These are phyloP conservation scores for Pestalotiopsis sp. DNA, from an alignment of 2,329 filamentous ascomycete genomes.

Conservation along the genomic window DNA sequence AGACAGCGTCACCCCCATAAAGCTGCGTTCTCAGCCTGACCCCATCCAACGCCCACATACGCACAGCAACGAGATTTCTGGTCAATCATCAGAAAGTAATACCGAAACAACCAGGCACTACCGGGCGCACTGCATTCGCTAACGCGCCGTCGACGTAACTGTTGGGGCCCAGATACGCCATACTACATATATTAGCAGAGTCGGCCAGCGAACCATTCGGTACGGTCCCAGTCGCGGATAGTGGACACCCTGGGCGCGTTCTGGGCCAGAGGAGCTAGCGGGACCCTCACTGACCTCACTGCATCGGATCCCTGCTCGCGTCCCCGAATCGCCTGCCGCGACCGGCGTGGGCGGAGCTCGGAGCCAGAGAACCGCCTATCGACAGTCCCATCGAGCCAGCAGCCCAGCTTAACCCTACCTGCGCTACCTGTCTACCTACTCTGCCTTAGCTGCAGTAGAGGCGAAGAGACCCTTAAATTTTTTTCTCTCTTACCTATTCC, in stretches of 20 bases:
- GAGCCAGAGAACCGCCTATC: slow-evolving; percentile 1
- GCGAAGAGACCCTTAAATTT: not conserved
- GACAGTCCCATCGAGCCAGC: not conserved
- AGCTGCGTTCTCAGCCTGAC: not conserved
- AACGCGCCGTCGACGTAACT: not conserved
- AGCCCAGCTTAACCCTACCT: not conserved
- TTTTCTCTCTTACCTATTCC: not conserved
- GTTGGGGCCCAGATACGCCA: not conserved
- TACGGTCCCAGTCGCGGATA: not conserved
- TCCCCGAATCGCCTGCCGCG: not conserved
- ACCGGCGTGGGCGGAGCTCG: slow-evolving; percentile 8
- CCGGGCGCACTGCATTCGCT: not conserved
- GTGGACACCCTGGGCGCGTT: not conserved
- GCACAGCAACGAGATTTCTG: not conserved
- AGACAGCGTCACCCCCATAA: not conserved
- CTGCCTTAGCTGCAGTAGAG: not conserved
- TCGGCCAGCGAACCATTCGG: slow-evolving; percentile 1
- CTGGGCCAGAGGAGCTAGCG: not conserved
- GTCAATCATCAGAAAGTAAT: not conserved
- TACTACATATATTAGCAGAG: not conserved
- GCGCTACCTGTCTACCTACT: not conserved
- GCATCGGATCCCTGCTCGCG: slow-evolving; percentile 1
- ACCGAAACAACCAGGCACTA: not conserved
- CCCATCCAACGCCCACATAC: not conserved
- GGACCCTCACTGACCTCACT: slow-evolving; percentile 9